phyloP scores from a whole-genome alignment of 163 green algal species.

The Coccomyxa subellipsoidea region DNA sequence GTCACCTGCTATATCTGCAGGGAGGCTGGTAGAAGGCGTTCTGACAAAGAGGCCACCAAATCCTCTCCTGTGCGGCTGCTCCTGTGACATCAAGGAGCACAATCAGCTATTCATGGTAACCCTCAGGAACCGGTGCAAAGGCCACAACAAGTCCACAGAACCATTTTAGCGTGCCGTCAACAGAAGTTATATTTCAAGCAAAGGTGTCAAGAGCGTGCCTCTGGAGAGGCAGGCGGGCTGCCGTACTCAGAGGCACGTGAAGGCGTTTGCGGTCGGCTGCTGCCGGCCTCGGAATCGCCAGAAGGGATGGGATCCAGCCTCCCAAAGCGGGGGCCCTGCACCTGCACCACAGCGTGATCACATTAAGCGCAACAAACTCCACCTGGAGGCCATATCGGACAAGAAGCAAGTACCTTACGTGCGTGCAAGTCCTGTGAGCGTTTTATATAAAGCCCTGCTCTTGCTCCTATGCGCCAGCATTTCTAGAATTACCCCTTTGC shows the following conservation, averaged over 20 bases:
- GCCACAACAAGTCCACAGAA: too few species aligned
- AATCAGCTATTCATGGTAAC: background rate
- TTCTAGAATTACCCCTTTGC: too few species aligned
- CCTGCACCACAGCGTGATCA: background rate
- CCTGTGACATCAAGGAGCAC: background rate
- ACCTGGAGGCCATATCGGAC: too few species aligned
- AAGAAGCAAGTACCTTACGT: too few species aligned
- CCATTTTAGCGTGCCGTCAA: too few species aligned
- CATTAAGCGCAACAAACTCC: too few species aligned
- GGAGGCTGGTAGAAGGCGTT: background rate
- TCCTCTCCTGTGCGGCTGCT: background rate
- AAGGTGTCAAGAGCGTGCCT: background rate
- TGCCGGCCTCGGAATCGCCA: background rate
- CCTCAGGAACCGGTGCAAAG: too few species aligned
- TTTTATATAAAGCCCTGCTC: too few species aligned
- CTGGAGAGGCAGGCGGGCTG: background rate
- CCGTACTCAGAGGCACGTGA: background rate
- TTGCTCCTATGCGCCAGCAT: too few species aligned
- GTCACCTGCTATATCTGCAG: background rate
- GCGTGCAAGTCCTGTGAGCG: too few species aligned
- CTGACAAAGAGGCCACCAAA: background rate
- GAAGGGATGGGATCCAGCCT: background rate
- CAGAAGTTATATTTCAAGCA: too few species aligned
- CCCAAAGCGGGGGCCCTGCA: background rate
- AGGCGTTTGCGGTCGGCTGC: background rate